Evolutionary conservation across 1,284 basidiomycete genomes (phyloP).

Genomic region (Takashimella koratensis): DNA sequence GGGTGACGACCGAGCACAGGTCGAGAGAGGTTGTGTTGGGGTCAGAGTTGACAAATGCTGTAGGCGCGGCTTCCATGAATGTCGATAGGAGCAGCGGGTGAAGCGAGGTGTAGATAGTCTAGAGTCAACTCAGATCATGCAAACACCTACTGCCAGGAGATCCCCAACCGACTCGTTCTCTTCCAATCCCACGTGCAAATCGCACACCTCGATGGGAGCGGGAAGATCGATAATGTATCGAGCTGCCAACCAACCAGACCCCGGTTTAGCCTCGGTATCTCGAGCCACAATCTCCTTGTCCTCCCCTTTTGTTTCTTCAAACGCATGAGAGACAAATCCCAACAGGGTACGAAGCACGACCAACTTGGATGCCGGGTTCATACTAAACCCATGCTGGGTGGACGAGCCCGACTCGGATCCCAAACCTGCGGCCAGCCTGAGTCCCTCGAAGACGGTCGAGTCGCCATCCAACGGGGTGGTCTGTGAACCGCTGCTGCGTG

Average conservation of each 20-base stretch:
- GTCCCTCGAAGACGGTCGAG: slow-evolving; percentile 43
- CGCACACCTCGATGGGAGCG: neutral
- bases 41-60: slow-evolving; percentile 62
- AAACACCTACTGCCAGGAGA: slow-evolving; percentile 25
- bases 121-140: slow-evolving; percentile 4
- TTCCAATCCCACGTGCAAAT: slow-evolving; percentile 1
- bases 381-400: slow-evolving; percentile 30
- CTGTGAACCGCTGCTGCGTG: slow-evolving; percentile 14
- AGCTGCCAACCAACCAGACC: neutral
- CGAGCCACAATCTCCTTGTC: no score
- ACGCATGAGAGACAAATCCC: slow-evolving; percentile 34
- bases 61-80: slow-evolving; percentile 78
- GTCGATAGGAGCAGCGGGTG: slow-evolving; percentile 72
- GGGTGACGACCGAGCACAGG: slow-evolving; percentile 60
- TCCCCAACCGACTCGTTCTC: slow-evolving; percentile 17
- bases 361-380: slow-evolving; percentile 34
- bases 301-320: no score
- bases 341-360: slow-evolving; percentile 39
- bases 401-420: slow-evolving; percentile 42
- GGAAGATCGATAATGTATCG: neutral
- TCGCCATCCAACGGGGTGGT: slow-evolving; percentile 4
- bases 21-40: slow-evolving; percentile 55
- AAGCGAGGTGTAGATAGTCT: slow-evolving; percentile 54
- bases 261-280: no score
- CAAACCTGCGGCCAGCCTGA: slow-evolving; percentile 43